phyloP scores from a whole-genome alignment of 2,329 filamentous ascomycete species.

The Cercospora sp. region DNA sequence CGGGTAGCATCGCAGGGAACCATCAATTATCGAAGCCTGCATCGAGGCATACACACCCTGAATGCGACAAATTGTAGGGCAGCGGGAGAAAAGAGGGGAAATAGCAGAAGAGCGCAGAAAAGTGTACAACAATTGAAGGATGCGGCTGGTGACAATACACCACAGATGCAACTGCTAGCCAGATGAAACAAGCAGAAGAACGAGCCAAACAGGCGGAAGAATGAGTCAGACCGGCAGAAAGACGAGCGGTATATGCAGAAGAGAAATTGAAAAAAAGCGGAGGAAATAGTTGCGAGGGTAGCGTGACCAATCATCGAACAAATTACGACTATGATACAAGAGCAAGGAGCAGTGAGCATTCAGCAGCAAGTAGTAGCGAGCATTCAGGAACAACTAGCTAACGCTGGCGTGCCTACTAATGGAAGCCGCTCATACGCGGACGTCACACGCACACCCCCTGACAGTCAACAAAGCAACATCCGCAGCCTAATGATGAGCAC shows the following conservation, averaged over 20 bases:
- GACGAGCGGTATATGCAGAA: neutral
- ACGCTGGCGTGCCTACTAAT: no score
- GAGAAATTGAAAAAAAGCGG: neutral
- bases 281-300: neutral
- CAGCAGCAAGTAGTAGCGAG: neutral
- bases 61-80: neutral
- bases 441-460: no score
- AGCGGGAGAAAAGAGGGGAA: neutral
- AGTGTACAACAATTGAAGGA: neutral
- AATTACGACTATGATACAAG: neutral
- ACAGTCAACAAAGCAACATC: no score
- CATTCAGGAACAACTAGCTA: no score
- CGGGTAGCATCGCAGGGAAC: no score
- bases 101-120: neutral
- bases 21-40: no score
- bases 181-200: conserved; percentile 3
- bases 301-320: neutral
- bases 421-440: no score
- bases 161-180: neutral
- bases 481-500: no score
- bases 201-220: conserved; percentile 1
- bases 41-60: no score
- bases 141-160: neutral
- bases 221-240: neutral
- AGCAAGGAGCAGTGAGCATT: neutral